Conservation (phyloP, 2,329 filamentous ascomycete species). For the Aspergillus jensenii region DNA sequence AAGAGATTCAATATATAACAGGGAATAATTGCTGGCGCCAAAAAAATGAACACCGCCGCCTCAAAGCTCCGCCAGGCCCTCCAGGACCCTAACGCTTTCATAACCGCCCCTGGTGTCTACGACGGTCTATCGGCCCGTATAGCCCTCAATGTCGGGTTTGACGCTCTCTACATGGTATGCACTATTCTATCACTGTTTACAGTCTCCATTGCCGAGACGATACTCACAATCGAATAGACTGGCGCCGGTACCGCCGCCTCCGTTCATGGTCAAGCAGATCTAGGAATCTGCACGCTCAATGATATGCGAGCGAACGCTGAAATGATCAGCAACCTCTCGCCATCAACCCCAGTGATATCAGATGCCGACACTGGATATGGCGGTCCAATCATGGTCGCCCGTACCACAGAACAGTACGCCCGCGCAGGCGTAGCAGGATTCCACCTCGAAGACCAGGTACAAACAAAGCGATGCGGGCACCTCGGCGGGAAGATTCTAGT, state of each 20-base stretch:
- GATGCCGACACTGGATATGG: constrained; percentile 58
- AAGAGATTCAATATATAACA: neutral
- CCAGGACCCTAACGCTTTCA: constrained; percentile 36
- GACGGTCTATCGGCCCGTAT: constrained; percentile 52
- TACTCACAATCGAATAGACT: constrained; percentile 37
- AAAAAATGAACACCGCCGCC: constrained; percentile 22
- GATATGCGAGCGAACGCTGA: constrained; percentile 56
- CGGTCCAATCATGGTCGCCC: constrained; percentile 49
- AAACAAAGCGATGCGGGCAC: constrained; percentile 44
- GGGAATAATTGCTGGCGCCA: neutral
- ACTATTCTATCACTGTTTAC: neutral
- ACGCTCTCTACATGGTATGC: constrained; percentile 52
- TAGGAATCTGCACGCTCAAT: constrained; percentile 52
- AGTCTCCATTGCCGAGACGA: neutral
- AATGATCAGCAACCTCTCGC: constrained; percentile 54
- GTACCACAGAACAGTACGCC: constrained; percentile 52
- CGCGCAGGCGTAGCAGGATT: constrained; percentile 56
- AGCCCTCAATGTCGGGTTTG: constrained; percentile 50
- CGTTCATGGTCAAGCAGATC: constrained; percentile 49
- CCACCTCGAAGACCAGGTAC: constrained; percentile 59
- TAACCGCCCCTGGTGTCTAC: constrained; percentile 52
- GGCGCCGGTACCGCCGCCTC: constrained; percentile 53
- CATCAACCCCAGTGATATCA: constrained; percentile 51
- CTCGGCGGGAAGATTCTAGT: constrained; percentile 42
- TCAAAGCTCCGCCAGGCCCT: constrained; percentile 35